A percentile compares a stretch with the other conserved stretches of the same genome.
phyloP scores from a whole-genome alignment of 257 asterid genomes.

The Jaltomata sinuosa region DNA sequence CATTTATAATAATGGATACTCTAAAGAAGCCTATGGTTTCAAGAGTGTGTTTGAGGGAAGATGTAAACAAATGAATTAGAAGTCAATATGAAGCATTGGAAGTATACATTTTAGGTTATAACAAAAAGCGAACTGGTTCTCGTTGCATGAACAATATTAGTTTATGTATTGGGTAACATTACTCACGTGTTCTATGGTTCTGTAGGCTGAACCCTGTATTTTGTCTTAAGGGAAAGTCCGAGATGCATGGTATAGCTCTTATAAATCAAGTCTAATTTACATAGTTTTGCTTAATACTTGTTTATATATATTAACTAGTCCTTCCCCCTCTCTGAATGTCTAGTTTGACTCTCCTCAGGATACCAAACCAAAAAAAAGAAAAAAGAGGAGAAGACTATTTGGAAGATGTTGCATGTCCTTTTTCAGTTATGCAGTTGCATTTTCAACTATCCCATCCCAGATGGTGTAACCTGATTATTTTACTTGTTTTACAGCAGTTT shows the following conservation, averaged over 20 bases:
- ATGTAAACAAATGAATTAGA: neutral
- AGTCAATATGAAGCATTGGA: neutral
- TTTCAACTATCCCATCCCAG: neutral
- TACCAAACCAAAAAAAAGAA: neutral
- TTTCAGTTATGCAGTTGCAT: neutral
- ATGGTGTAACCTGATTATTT: neutral
- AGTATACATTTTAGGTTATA: neutral
- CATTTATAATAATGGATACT: neutral
- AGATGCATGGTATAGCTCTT: neutral
- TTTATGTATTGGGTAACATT: neutral
- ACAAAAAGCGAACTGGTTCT: neutral
- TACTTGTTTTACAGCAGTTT: conserved; percentile 55
- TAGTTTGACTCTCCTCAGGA: neutral
- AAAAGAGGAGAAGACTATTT: neutral
- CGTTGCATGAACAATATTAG: neutral
- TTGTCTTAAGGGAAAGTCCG: neutral
- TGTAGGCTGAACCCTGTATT: neutral
- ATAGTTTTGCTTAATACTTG: neutral
- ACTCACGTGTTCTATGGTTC: neutral
- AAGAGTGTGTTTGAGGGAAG: neutral
- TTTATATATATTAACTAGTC: neutral
- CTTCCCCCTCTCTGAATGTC: neutral
- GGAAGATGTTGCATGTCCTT: neutral
- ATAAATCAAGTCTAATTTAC: neutral
- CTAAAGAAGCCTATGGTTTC: neutral